Percentiles rank a stretch among this genome's conserved stretches.
Evolutionary conservation across 2,329 filamentous ascomycete species (phyloP).

Genomic region (Paraphaeosphaeria sporulosa): DNA sequence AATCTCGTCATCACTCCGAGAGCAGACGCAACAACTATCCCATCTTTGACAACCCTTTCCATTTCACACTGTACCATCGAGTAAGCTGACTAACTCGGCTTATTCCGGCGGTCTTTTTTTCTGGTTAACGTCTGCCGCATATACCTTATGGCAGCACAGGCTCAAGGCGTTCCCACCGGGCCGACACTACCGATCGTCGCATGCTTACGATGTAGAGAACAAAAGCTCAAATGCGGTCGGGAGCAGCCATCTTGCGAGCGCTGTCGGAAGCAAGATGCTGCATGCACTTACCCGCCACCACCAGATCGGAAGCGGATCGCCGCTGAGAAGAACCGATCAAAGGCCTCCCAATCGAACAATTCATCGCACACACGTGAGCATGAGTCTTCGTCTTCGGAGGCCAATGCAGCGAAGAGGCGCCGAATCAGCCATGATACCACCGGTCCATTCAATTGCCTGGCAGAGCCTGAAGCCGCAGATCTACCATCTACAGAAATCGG

Average conservation of each 20-base stretch:
- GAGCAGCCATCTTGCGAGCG: conserved; percentile 2
- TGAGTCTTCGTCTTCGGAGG: background rate
- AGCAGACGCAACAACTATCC: background rate
- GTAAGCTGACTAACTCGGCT: background rate
- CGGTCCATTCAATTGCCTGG: background rate
- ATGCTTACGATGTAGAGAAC: conserved; percentile 9
- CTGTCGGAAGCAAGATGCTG: conserved; percentile 4
- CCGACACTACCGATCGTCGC: background rate
- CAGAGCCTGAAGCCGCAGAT: background rate
- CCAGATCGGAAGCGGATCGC: conserved; percentile 8
- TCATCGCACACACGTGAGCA: background rate
- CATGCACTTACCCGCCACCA: conserved; percentile 1
- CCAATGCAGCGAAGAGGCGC: background rate
- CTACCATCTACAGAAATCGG: conserved; percentile 4
- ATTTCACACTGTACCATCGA: background rate
- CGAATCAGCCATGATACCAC: background rate
- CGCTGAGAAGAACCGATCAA: background rate
- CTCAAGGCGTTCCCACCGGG: background rate
- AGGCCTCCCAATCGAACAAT: background rate
- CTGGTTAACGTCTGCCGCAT: background rate
- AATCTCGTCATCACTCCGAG: background rate
- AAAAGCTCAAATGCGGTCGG: conserved; percentile 7
- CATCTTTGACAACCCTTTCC: background rate
- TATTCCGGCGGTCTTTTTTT: background rate
- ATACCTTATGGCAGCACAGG: background rate